Base-by-base conservation (phyloP, 352 stramenopile genomes). In the Globisporangium rhizosaccharum region DNA sequence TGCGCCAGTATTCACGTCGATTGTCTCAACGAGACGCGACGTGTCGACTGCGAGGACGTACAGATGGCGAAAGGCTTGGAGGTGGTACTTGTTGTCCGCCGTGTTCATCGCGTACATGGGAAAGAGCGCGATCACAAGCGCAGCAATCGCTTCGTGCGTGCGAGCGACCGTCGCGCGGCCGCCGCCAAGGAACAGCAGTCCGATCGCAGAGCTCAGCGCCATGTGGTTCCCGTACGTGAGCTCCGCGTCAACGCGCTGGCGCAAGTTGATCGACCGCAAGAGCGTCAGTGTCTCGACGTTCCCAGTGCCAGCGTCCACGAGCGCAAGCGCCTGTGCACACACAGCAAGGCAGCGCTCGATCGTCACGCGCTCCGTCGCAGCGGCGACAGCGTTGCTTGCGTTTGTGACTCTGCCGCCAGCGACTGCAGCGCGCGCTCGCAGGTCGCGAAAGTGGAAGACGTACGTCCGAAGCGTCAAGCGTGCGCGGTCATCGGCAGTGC, bases 141-240 rank as follows among this genome's bases (percentile, higher is more conserved):
- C 88, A 10, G 96, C 96, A 51, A 99, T 96, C 52, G 97, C 93
- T 46, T 90, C 78, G 33, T 83, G 86, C 0, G 82, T 87, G 18
- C 80, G 72, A n/a, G 78, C 84, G n/a, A 99, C 69, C 0, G 96
- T 98, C 17, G 82, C 87, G 53, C 90, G 92, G 0, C 97, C 97
- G 41, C 95, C 94, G 28, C 96, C 96, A 5, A 99, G 62, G 59
- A 99, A 99, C 8, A 99, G 75, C 53, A 99, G 71, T 0, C 96
- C 97, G 30, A 99, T 97, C 25, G 96, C 88, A 72, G 96, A 92
- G 45, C 83, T 94, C 49, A 97, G 81, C 15, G 88, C 82, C 92
- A 98, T 98, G 73, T 99, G 96, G 39, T 92, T 97, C 9, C 97
- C 97, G 59, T 98, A 99, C 12, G 84, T 94, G 39, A 98, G 85